These are phyloP conservation scores for Boletus albobrunnescens DNA, from an alignment of 1,284 basidiomycete species.

Conservation along the genomic window DNA sequence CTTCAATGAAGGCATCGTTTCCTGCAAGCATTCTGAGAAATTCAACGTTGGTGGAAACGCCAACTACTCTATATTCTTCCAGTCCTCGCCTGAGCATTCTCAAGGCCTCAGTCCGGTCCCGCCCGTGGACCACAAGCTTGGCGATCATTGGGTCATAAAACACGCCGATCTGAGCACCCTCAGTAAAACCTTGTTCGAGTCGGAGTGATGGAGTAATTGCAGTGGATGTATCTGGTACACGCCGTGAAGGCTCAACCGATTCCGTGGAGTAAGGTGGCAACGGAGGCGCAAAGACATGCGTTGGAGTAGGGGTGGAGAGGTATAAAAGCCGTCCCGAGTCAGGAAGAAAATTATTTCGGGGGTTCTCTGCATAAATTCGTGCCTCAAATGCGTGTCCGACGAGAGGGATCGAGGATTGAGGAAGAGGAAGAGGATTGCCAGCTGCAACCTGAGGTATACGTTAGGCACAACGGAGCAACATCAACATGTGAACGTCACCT, in stretches of 20 bases:
- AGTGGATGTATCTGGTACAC: constrained; percentile 38
- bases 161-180: constrained; percentile 85
- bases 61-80: constrained; percentile 87
- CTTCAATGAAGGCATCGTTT: constrained; percentile 72
- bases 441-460: constrained; percentile 62
- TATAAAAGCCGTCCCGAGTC: constrained; percentile 84
- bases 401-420: constrained; percentile 75
- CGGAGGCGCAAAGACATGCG: constrained; percentile 56
- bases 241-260: constrained; percentile 33
- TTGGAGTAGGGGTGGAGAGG: constrained; percentile 71
- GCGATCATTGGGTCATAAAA: constrained; percentile 96
- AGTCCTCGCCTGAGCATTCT: constrained; percentile 76
- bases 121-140: constrained; percentile 87
- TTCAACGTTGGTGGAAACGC: constrained; percentile 88
- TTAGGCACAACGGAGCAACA: constrained; percentile 1
- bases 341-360: constrained; percentile 88
- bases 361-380: constrained; percentile 95
- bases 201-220: constrained; percentile 63
- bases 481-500: constrained; percentile 42
- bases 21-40: constrained; percentile 79
- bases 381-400: constrained; percentile 94
- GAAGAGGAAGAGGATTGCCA: constrained; percentile 79
- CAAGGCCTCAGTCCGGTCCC: constrained; percentile 83
- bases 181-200: constrained; percentile 87
- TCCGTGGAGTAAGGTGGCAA: constrained; percentile 24